Percentiles rank a stretch among this genome's conserved stretches.
Conservation (phyloP, 2,329 filamentous ascomycete species). For the Zymoseptoria passerinii region DNA sequence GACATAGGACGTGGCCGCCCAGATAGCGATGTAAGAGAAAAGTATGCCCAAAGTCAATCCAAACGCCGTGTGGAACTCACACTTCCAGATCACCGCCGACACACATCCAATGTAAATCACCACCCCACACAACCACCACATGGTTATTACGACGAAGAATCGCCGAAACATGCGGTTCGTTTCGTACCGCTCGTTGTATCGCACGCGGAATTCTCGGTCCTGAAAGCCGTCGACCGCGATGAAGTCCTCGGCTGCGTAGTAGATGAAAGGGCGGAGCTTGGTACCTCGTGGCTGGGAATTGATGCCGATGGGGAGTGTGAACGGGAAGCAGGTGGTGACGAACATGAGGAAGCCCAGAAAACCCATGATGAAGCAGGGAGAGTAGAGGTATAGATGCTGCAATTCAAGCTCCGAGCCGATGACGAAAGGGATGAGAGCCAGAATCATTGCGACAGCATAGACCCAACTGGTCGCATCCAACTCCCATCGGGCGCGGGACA, state of each 20-base stretch:
- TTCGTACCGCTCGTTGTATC: conserved; percentile 27
- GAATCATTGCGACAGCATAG: conserved; percentile 24
- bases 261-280: conserved; percentile 25
- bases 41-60: conserved; percentile 23
- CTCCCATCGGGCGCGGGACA: conserved; percentile 24
- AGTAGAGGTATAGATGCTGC: conserved; percentile 25
- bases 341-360: conserved; percentile 26
- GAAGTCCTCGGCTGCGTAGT: conserved; percentile 29
- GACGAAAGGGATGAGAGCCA: conserved; percentile 26
- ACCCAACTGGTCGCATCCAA: conserved; percentile 29
- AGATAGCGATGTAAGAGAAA: conserved; percentile 24
- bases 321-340: conserved; percentile 23
- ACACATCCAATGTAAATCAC: conserved; percentile 23
- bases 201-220: conserved; percentile 26
- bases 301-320: conserved; percentile 27
- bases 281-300: conserved; percentile 26
- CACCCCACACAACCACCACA: conserved; percentile 26
- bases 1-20: conserved; percentile 16
- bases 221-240: conserved; percentile 28
- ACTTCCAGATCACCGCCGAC: conserved; percentile 26
- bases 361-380: conserved; percentile 26
- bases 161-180: conserved; percentile 22
- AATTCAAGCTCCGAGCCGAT: conserved; percentile 20
- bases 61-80: conserved; percentile 26
- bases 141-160: conserved; percentile 24